Evolutionary conservation across 1,284 basidiomycete species (phyloP).

Genomic region (Apiotrichum domesticum): DNA sequence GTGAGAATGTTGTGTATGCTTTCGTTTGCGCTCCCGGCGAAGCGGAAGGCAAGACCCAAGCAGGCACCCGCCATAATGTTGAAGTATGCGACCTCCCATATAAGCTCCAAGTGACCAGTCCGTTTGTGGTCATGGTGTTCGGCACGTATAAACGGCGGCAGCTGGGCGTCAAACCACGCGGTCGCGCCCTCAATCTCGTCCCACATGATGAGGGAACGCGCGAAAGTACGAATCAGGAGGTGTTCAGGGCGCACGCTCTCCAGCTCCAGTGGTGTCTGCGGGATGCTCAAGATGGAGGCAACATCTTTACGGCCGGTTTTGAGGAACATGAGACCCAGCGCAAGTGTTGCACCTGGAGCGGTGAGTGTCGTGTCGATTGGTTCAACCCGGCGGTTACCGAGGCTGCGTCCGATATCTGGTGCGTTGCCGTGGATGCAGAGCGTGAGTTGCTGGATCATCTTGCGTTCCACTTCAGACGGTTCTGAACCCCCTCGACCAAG

Average conservation of each 20-base stretch:
- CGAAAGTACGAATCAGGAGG: conserved; percentile 71
- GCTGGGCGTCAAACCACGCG: conserved; percentile 69
- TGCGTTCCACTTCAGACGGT: conserved; percentile 58
- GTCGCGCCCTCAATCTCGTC: conserved; percentile 63
- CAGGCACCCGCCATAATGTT: conserved; percentile 84
- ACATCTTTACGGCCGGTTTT: conserved; percentile 76
- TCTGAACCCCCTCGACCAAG: conserved; percentile 68
- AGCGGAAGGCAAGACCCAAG: conserved; percentile 86
- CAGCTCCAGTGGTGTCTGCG: conserved; percentile 68
- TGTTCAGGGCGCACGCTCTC: conserved; percentile 84
- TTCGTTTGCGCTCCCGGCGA: conserved; percentile 82
- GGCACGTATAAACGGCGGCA: conserved; percentile 65
- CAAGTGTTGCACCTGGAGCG: conserved; percentile 82
- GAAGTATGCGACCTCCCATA: conserved; percentile 77
- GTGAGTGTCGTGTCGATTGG: conserved; percentile 76
- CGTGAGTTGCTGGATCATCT: conserved; percentile 60
- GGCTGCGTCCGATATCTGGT: conserved; percentile 13
- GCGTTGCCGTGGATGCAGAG: conserved; percentile 66
- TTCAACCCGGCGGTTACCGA: conserved; percentile 3
- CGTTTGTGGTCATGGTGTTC: conserved; percentile 53
- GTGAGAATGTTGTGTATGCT: conserved; percentile 79
- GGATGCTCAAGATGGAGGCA: conserved; percentile 74
- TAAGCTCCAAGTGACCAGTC: conserved; percentile 54
- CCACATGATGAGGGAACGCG: conserved; percentile 83
- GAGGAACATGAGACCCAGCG: conserved; percentile 87